Conservation (phyloP, 2,329 filamentous ascomycete genomes). For the Beauveria rudraprayagi region DNA sequence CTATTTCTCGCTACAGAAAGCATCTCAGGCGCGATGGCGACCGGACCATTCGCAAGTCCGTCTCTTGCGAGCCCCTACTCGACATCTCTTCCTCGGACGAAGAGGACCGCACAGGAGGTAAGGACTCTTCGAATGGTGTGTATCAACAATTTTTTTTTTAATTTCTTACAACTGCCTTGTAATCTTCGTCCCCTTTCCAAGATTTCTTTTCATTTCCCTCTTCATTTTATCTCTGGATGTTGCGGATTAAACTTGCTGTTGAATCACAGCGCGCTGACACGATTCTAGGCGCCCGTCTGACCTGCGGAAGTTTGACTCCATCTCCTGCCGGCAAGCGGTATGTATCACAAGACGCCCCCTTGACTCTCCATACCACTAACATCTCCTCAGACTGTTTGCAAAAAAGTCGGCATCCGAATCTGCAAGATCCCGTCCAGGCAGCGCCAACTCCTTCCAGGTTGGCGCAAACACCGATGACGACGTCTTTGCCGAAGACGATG, state of each 20-base stretch:
- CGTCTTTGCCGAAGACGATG: constrained; percentile 11
- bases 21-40: not conserved
- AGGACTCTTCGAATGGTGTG: constrained; percentile 1
- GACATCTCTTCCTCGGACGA: constrained; percentile 12
- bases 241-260: not conserved
- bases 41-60: constrained; percentile 12
- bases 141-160: not conserved
- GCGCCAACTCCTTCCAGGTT: constrained; percentile 10
- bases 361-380: not conserved
- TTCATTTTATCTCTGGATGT: not conserved
- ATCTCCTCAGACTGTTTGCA: not conserved
- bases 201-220: not conserved
- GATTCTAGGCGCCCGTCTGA: constrained; percentile 9
- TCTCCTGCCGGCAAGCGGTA: constrained; percentile 10
- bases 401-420: constrained; percentile 8
- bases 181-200: not conserved
- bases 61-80: constrained; percentile 11
- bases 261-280: not conserved
- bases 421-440: constrained; percentile 6
- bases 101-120: constrained; percentile 12
- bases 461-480: constrained; percentile 11
- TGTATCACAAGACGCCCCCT: not conserved
- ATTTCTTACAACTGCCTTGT: no score
- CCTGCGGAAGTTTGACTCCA: constrained; percentile 7
- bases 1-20: not conserved